These are phyloP conservation scores for Nicotiana sylvestris DNA, from an alignment of 257 asterid species.

Conservation along the genomic window DNA sequence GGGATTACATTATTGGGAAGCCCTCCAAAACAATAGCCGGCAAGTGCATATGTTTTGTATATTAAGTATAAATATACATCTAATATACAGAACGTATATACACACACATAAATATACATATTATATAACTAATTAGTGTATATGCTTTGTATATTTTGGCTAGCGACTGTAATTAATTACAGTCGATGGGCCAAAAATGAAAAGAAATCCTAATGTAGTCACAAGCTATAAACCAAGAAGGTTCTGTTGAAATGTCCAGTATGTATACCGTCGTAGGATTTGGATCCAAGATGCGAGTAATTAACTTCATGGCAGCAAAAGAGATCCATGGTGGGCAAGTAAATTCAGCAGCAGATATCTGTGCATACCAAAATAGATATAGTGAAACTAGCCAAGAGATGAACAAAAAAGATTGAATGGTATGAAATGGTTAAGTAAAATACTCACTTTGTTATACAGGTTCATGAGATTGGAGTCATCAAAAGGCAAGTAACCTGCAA, in stretches of 20 bases:
- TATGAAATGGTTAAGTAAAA: slow-evolving; percentile 4
- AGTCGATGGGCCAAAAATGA: not conserved
- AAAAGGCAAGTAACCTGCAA: slow-evolving; percentile 96
- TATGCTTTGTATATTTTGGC: no score
- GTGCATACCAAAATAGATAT: not conserved
- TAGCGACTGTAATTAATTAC: no score
- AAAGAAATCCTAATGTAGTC: not conserved
- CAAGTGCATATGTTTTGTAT: no score
- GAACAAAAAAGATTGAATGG: not conserved
- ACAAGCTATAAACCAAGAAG: not conserved
- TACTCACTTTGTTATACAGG: slow-evolving; percentile 75
- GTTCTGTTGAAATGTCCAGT: not conserved
- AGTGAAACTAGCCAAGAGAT: slow-evolving; percentile 15
- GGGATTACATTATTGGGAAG: no score
- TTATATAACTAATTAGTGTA: no score
- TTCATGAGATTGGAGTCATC: slow-evolving; percentile 78
- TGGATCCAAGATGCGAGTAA: slow-evolving; percentile 72
- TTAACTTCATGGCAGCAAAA: slow-evolving; percentile 72
- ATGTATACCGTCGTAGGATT: slow-evolving; percentile 65
- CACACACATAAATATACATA: no score
- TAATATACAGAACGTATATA: no score
- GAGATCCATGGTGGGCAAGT: slow-evolving; percentile 97
- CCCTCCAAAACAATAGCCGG: no score
- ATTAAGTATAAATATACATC: no score
- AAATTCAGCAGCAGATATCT: slow-evolving; percentile 85